A percentile compares a stretch with the other conserved stretches of the same genome.
These are phyloP conservation scores for Chrysosporium queenslandicum DNA, from an alignment of 2,329 filamentous ascomycete genomes.

Conservation along the genomic window DNA sequence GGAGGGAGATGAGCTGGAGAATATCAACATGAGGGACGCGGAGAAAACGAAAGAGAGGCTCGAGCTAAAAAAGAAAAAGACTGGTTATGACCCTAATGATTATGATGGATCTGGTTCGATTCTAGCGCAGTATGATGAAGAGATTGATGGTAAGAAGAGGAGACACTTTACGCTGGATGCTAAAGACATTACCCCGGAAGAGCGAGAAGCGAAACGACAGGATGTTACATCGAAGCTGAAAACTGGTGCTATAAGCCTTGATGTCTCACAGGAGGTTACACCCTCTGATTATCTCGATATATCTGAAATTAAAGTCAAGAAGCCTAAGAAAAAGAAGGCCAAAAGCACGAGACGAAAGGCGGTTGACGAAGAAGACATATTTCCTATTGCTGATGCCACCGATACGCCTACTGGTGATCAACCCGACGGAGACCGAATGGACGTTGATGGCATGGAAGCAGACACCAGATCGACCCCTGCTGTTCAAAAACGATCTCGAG, in stretches of 20 bases:
- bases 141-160: conserved; percentile 79
- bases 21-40: conserved; percentile 34
- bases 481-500: conserved; percentile 53
- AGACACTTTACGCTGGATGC: conserved; percentile 82
- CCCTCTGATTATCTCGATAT: conserved; percentile 77
- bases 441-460: conserved; percentile 53
- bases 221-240: conserved; percentile 52
- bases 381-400: conserved; percentile 31
- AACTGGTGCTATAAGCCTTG: conserved; percentile 63
- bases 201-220: conserved; percentile 47
- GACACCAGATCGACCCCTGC: conserved; percentile 25
- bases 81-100: conserved; percentile 76
- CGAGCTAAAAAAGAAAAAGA: conserved; percentile 80
- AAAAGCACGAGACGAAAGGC: conserved; percentile 63
- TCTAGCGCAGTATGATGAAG: conserved; percentile 87
- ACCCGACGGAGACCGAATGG: conserved; percentile 53
- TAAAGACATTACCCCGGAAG: conserved; percentile 58
- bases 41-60: conserved; percentile 53
- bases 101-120: conserved; percentile 57
- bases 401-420: conserved; percentile 22
- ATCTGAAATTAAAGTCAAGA: conserved; percentile 84
- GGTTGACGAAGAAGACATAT: conserved; percentile 51
- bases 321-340: conserved; percentile 76
- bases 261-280: conserved; percentile 48
- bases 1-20: conserved; percentile 71